A percentile compares a stretch with the other conserved stretches of the same genome.
phyloP scores from a whole-genome alignment of 2,329 filamentous ascomycete species.

The Fusarium miscanthi region DNA sequence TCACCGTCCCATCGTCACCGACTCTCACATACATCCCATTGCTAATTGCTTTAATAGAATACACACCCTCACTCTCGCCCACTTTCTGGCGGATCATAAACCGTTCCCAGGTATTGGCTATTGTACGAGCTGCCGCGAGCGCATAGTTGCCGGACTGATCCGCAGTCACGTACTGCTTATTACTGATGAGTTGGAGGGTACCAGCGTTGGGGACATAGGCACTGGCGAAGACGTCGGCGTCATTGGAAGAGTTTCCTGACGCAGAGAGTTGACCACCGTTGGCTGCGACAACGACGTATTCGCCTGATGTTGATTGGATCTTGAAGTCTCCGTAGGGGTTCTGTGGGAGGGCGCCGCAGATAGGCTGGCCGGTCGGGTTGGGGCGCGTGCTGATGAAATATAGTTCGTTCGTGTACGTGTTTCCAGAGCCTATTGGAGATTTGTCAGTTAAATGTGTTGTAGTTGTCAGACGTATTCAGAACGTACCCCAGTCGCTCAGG shows the following conservation, averaged over 20 bases:
- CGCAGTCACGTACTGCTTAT: background rate
- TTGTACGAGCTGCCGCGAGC: background rate
- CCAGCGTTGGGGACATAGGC: background rate
- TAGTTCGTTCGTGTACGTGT: background rate
- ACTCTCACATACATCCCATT: slow-evolving; percentile 1
- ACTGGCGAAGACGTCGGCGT: background rate
- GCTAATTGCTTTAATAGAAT: background rate
- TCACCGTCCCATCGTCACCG: background rate
- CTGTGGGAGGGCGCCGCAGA: background rate
- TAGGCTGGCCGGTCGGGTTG: background rate
- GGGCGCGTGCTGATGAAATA: background rate
- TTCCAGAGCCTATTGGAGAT: background rate
- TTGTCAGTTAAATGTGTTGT: fast-evolving
- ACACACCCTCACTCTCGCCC: background rate
- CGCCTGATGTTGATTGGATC: background rate
- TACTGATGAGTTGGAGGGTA: background rate
- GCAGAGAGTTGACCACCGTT: background rate
- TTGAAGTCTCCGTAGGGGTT: background rate
- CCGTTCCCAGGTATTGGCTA: background rate
- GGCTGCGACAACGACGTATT: background rate
- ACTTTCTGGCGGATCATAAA: background rate
- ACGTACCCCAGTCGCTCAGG: background rate
- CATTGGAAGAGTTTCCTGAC: background rate
- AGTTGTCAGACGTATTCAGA: fast-evolving
- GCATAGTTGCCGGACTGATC: background rate